phyloP scores from a whole-genome alignment of 1,139 yeast species.

The Diutina siamensis region DNA sequence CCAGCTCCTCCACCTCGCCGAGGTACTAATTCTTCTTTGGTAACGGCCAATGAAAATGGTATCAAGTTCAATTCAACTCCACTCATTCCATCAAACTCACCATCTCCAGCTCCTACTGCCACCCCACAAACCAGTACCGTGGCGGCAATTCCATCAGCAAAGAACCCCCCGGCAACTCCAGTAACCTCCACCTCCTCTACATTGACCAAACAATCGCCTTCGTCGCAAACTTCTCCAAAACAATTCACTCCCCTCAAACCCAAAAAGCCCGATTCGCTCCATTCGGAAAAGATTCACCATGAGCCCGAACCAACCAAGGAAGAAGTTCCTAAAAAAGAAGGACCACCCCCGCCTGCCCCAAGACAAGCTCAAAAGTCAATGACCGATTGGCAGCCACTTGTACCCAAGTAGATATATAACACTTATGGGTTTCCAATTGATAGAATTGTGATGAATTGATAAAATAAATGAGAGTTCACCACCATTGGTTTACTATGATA shows the following conservation, averaged over 20 bases:
- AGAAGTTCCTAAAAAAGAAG: conserved; percentile 7
- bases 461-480: too few relatives aligned
- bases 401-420: conserved; percentile 35
- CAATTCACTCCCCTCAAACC: not conserved
- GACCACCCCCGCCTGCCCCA: conserved; percentile 10
- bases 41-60: not conserved
- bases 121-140: not conserved
- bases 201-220: not conserved
- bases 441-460: too few relatives aligned
- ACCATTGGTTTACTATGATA: too few relatives aligned
- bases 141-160: not conserved
- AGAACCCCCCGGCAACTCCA: too few relatives aligned
- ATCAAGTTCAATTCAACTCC: not conserved
- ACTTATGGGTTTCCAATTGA: too few relatives aligned
- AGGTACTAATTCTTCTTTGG: not conserved
- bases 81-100: not conserved
- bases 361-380: conserved; percentile 15
- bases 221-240: not conserved
- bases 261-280: conserved; percentile 5
- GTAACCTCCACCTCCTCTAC: not conserved
- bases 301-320: conserved; percentile 12
- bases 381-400: conserved; percentile 48
- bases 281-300: not conserved
- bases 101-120: not conserved
- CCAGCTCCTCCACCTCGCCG: conserved; percentile 1